Evolutionary conservation across 2,329 filamentous ascomycete genomes (phyloP), one percentile per base, ranked within the genome.

Genomic region (Pezicula radicicola): DNA sequence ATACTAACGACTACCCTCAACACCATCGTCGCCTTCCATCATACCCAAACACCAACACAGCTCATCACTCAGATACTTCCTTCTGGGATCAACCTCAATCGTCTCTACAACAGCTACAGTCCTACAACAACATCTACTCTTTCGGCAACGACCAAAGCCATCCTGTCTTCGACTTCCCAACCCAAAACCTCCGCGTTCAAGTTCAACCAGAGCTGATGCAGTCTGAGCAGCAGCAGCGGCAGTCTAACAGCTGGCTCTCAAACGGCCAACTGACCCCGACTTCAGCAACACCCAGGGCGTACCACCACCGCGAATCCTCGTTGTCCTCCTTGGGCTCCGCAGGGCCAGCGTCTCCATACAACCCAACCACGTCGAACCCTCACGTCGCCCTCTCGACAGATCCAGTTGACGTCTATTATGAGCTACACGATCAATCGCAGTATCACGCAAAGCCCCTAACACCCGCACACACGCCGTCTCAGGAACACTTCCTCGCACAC

Each of bases 281-380:
- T 28, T 67, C 66, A 37, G 51, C 51, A 16, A 57, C 58, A 13
- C 61, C 62, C 16, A 60, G 62, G 54, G 51, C 55, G 18, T 44
- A 45, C 21, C 82, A 85, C 60, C 75, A 85, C 43, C 77, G 82
- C 58, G 81, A 85, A 57, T 80, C 81, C 2, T 85, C 81, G 6
- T 69, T 83, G 36, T 85, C 82, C 0, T 85, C 83, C 0, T 61
- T 84, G 39, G 80, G 79, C 10, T 85, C 82, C 0, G 74, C 78
- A 35, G 80, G 78, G n/a, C 82, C 82, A 16, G 72, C 76, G 0
- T 85, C 83, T 16, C 81, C 82, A 3, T 85, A 75, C 64, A 76
- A 74, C 37, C 70, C 75, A 52, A 81, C 73, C 61, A 77, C 73
- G 2, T 75, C 79, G 36, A 80, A 83, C 55, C 81, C 81, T 2